Evolutionary conservation across 179 eudicot species (phyloP).

Genomic region (Beta corolliflora): DNA sequence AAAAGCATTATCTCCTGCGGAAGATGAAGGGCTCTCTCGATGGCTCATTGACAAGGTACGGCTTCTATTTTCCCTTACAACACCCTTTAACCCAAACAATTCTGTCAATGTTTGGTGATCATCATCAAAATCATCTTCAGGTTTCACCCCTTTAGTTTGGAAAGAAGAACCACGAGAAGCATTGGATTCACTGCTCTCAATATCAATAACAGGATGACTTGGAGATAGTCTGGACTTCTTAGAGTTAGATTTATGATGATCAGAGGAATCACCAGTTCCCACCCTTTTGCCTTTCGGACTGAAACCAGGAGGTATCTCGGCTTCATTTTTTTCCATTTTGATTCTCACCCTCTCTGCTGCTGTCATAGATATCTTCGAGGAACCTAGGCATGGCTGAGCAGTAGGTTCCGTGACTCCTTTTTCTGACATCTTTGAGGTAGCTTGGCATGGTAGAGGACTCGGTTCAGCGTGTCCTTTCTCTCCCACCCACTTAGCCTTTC

Average conservation of each 20-base stretch:
- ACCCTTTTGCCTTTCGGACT: constrained; percentile 16
- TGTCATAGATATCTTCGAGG: constrained; percentile 1
- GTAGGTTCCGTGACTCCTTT: not conserved
- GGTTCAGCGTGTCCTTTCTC: constrained; percentile 3
- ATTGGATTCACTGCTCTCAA: not conserved
- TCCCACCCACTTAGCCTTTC: not conserved
- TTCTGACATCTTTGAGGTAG: too few species aligned
- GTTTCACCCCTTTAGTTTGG: constrained; percentile 1
- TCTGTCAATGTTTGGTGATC: constrained; percentile 28
- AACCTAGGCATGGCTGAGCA: not conserved
- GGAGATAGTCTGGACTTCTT: constrained; percentile 15
- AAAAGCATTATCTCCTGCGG: constrained; percentile 14
- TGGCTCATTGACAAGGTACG: not conserved
- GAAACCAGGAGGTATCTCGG: constrained; percentile 44
- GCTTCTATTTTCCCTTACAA: not conserved
- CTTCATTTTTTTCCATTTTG: constrained; percentile 25
- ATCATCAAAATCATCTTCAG: constrained; percentile 23
- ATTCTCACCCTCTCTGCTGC: constrained; percentile 12
- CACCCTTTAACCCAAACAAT: not conserved
- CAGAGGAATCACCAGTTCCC: not conserved
- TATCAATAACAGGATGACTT: not conserved
- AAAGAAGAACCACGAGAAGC: constrained; percentile 1
- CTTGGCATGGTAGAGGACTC: not conserved
- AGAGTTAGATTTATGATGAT: constrained; percentile 8
- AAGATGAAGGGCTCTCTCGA: constrained; percentile 5